Percentiles rank a stretch among this genome's conserved stretches.
phyloP scores from a whole-genome alignment of 139 green algal species.

The Marvania coccoides region DNA sequence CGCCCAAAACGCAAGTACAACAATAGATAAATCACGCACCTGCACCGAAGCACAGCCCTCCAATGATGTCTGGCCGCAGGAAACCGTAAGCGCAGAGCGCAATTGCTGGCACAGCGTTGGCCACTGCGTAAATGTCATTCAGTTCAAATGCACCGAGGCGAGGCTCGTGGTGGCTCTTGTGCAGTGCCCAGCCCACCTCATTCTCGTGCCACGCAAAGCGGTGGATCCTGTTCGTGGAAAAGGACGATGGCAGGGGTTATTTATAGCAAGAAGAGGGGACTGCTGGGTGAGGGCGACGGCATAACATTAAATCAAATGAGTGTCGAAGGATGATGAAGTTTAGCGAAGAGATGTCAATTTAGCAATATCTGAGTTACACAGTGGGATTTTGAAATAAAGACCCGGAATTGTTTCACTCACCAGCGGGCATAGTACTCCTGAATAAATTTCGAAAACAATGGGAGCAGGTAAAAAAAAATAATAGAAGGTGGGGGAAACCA shows the following conservation, averaged over 20 bases:
- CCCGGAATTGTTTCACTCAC: not conserved
- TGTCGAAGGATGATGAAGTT: not conserved
- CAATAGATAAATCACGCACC: too few relatives aligned
- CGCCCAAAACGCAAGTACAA: constrained; percentile 91
- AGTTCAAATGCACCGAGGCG: constrained; percentile 86
- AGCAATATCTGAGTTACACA: not conserved
- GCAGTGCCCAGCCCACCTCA: constrained; percentile 66
- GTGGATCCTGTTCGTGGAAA: constrained; percentile 86
- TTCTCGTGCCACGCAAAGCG: constrained; percentile 90
- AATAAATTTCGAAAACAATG: not conserved
- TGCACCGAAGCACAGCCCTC: constrained; percentile 77
- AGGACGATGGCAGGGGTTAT: constrained; percentile 4
- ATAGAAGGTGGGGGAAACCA: not conserved
- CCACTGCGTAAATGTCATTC: constrained; percentile 94
- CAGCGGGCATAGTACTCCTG: not conserved
- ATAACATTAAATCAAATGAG: not conserved
- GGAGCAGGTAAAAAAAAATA: not conserved
- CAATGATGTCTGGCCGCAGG: constrained; percentile 61
- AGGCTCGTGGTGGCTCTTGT: constrained; percentile 90
- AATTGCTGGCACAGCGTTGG: constrained; percentile 88
- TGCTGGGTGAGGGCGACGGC: not conserved
- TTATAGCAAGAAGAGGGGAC: not conserved
- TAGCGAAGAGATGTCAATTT: not conserved
- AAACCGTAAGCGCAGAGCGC: constrained; percentile 86
- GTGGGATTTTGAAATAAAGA: not conserved